phyloP scores from a whole-genome alignment of 1,284 basidiomycete genomes.

The Ceratobasidium sp. region DNA sequence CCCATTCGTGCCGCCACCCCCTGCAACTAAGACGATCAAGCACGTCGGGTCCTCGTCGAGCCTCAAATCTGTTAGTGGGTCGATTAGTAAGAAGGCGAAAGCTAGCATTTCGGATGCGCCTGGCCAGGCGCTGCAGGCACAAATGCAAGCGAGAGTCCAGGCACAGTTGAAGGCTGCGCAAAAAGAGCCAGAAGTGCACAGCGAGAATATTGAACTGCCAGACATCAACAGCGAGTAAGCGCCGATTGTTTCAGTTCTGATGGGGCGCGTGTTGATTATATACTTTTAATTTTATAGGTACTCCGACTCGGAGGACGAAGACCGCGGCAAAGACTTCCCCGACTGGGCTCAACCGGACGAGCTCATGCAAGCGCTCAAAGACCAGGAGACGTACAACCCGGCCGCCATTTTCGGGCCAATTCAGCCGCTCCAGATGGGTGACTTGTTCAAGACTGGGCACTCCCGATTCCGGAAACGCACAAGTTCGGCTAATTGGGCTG shows the following conservation, averaged over 20 bases:
- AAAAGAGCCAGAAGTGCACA: constrained; percentile 60
- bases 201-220: constrained; percentile 88
- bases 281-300: constrained; percentile 60
- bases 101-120: constrained; percentile 54
- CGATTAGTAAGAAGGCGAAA: constrained; percentile 36
- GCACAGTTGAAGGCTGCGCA: constrained; percentile 59
- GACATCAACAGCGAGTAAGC: constrained; percentile 87
- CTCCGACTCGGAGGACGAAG: constrained; percentile 92
- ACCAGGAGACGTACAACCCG: constrained; percentile 86
- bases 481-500: constrained; percentile 94
- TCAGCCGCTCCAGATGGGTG: constrained; percentile 52
- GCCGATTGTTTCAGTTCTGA: constrained; percentile 28
- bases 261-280: background rate
- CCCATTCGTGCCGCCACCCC: constrained; percentile 23
- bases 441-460: constrained; percentile 67
- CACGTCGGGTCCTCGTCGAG: constrained; percentile 36
- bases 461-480: constrained; percentile 82
- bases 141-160: constrained; percentile 53
- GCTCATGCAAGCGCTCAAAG: constrained; percentile 76
- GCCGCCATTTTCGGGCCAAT: constrained; percentile 84
- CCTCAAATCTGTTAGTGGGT: constrained; percentile 15
- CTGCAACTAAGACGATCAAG: constrained; percentile 41
- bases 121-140: constrained; percentile 66
- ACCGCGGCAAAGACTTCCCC: constrained; percentile 76
- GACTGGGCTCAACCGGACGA: constrained; percentile 93